These are phyloP conservation scores for Musa troglodytarum DNA, from an alignment of 176 grass and related monocot species.

Conservation along the genomic window DNA sequence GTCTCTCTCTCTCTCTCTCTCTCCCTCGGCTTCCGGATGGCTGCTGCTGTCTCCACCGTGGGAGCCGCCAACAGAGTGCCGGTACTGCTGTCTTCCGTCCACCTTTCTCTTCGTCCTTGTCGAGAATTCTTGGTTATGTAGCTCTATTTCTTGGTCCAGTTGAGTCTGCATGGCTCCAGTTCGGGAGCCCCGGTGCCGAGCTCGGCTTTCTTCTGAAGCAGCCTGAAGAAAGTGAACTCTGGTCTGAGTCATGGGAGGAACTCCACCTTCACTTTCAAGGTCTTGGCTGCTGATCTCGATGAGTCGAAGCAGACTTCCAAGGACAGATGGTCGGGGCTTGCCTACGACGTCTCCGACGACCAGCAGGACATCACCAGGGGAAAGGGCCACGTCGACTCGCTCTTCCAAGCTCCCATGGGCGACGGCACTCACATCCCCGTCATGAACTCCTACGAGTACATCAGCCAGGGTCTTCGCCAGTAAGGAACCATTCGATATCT, in stretches of 20 bases:
- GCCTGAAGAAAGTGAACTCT: conserved; percentile 3
- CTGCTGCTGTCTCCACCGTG: background rate
- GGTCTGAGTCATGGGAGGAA: background rate
- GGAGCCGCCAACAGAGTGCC: background rate
- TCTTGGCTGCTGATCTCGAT: conserved; percentile 15
- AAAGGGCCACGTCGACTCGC: conserved; percentile 17
- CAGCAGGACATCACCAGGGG: conserved; percentile 29
- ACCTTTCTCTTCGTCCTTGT: background rate
- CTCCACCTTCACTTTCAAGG: conserved; percentile 7
- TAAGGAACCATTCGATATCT: background rate
- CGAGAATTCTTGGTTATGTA: background rate
- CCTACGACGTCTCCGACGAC: conserved; percentile 15
- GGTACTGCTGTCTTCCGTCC: background rate
- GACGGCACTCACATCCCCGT: conserved; percentile 22
- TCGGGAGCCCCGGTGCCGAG: background rate
- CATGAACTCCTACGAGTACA: conserved; percentile 19
- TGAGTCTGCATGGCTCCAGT: background rate
- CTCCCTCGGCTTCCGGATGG: background rate
- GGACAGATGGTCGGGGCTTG: conserved; percentile 11
- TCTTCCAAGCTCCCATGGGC: conserved; percentile 27
- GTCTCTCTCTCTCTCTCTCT: background rate
- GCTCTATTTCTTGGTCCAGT: background rate
- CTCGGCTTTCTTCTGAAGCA: conserved; percentile 8
- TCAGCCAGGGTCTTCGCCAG: conserved; percentile 21
- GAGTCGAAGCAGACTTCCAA: conserved; percentile 14